Evolutionary conservation across 2,329 filamentous ascomycete species (phyloP), one percentile per base, ranked within the genome.

Genomic region (Colletotrichum orchidophilum): DNA sequence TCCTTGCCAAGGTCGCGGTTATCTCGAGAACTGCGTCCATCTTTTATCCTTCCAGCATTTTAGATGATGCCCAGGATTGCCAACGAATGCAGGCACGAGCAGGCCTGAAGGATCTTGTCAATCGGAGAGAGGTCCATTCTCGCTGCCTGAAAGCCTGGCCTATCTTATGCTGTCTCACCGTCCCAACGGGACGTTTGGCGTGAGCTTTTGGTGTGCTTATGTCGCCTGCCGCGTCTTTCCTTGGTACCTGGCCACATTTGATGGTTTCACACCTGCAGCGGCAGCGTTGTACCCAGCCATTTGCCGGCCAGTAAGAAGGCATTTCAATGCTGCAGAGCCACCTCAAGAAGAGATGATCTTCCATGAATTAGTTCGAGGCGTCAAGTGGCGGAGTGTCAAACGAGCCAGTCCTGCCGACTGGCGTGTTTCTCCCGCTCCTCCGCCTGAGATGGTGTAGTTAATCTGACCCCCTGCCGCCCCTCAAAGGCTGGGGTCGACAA

Each of bases 31-130:
- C 27, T 29, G 8, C 29, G 63, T 27, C 15, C 39, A 67, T 71
- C 63, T 15, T 62, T 67, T n/a, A 57, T 33, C 15, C 12, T 52
- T 62, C 15, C 3, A 52, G 55, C n/a, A 39, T 6, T 26, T 3
- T 33, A 42, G 62, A 66, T 66, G 21, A 39, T 13, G 54, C 66
- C 54, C 63, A 49, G 66, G 29, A 13, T 27, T 55, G 50, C 67
- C 63, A 62, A 61, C 15, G 7, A 21, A 50, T n/a, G n/a, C 68
- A 35, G 63, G 55, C n/a, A 42, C 7, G 13, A 24, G 63, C 57
- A 55, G 68, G 35, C 26, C 67, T 52, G 63, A 58, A 71, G 68
- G 68, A 71, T 71, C 66, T 31, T 24, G 54, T n/a, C 35, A 35
- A 59, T 50, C 49, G 33, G 49, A 31, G 24, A 53, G 31, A 29